Conservation (phyloP, 225 moss, liverwort and hornwort species). For the Takakia lepidozioides region DNA sequence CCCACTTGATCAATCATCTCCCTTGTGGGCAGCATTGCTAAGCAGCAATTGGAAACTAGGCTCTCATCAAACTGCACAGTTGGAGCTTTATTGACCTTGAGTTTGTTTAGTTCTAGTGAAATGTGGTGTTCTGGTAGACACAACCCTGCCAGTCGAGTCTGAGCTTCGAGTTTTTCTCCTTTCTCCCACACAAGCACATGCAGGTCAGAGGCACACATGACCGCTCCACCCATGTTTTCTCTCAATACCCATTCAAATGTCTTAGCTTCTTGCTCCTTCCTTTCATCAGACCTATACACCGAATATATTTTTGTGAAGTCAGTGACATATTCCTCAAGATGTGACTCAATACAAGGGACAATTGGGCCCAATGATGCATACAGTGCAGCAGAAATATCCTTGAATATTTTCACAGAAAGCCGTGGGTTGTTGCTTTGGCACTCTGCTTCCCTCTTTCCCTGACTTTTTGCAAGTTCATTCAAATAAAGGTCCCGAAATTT, state of each 20-base stretch:
- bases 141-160: conserved; percentile 31
- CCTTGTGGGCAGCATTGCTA: conserved; percentile 22
- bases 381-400: conserved; percentile 35
- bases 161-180: conserved; percentile 36
- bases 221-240: conserved; percentile 22
- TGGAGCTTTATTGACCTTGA: conserved; percentile 10
- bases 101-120: conserved; percentile 16
- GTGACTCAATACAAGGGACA: conserved; percentile 26
- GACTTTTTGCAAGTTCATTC: conserved; percentile 22
- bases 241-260: conserved; percentile 57
- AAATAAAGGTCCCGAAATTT: conserved; percentile 29
- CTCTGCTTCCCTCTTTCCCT: not conserved
- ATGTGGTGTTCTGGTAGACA: conserved; percentile 21
- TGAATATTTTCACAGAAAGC: conserved; percentile 25
- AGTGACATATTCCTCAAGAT: conserved; percentile 32
- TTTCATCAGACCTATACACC: conserved; percentile 22
- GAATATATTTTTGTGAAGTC: conserved; percentile 43
- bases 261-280: conserved; percentile 26
- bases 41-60: conserved; percentile 31
- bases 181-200: conserved; percentile 52
- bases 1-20: conserved; percentile 13
- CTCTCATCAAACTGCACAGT: conserved; percentile 30
- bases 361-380: conserved; percentile 23
- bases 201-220: conserved; percentile 11
- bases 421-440: too few species aligned